Conservation (phyloP, 768 basidiomycete genomes). For the Leccinum barrowsii region DNA sequence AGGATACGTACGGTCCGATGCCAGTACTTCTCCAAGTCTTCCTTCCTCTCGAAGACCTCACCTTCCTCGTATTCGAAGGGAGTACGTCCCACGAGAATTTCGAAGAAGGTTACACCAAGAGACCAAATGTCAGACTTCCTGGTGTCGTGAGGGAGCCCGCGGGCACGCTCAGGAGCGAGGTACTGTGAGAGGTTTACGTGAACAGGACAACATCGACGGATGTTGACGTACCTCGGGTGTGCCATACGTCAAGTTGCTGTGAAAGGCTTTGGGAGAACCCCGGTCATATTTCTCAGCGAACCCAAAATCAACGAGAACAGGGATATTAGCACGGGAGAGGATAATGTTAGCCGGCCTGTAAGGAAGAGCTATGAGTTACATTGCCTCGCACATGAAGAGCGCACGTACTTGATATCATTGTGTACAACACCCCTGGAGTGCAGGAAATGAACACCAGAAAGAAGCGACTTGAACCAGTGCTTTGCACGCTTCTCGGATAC, state of each 20-base stretch:
- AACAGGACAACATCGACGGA: neutral
- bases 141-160: conserved; percentile 87
- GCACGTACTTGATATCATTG: conserved; percentile 87
- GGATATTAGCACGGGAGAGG: conserved; percentile 69
- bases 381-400: neutral
- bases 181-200: conserved; percentile 49
- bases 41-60: conserved; percentile 73
- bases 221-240: conserved; percentile 72
- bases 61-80: conserved; percentile 84
- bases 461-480: conserved; percentile 77
- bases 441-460: conserved; percentile 80
- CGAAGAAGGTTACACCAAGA: conserved; percentile 89
- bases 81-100: conserved; percentile 88
- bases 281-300: conserved; percentile 87
- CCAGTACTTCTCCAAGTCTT: conserved; percentile 86
- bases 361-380: neutral
- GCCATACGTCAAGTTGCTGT: conserved; percentile 81
- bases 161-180: conserved; percentile 87
- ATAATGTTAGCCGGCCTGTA: conserved; percentile 89
- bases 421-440: conserved; percentile 84
- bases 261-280: conserved; percentile 62
- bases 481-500: conserved; percentile 76
- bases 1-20: conserved; percentile 60
- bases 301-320: conserved; percentile 93
- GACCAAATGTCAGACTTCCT: conserved; percentile 87